Base-by-base conservation (phyloP, 352 stramenopile genomes). In the Phytophthora capsici region DNA sequence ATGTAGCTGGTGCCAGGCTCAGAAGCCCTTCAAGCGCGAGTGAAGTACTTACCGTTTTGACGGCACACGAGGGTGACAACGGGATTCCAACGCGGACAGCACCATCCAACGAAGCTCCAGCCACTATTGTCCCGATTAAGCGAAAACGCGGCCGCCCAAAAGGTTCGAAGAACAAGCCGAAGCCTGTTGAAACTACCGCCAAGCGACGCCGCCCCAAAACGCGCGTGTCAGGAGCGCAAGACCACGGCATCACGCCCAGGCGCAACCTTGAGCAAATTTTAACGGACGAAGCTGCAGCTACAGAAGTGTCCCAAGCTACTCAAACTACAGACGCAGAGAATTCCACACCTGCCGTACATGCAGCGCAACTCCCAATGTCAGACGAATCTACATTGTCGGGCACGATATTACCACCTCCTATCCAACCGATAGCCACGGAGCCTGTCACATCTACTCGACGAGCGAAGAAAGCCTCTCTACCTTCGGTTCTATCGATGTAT, bases 121-220 rank as follows among this genome's bases (percentile, higher is more conserved):
- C n/a, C n/a, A n/a, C n/a, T 44, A 17, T 2, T 22, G 38, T 2
- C 0, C 16, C 38, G 0, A 5, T 6, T 45, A 52, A 52, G n/a
- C 25, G n/a, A 25, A 17, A 40, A 23, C 45, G 23, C 9, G 45
- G 26, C 0, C 25, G 16, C 0, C 10, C 45, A 9, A 52, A 52
- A 37, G 48, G 48, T 1, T 46, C 32, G 3, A 56, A 56, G 20
- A 47, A 57, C 16, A 57, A 57, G 50, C 22, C 34, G 13, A 56
- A 56, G 14, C 4, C 32, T 55, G 34, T 1, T 6, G 20, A 34
- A 25, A 19, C 20, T 12, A 5, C 1, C 32, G 32, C 5, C 34
- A 44, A 57, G 38, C 22, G 22, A 36, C 38, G 6, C 16, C 36
- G 36, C 10, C 34, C 10, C 0, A 4, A 7, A 19, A 19, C 9